Evolutionary conservation across 768 basidiomycete species (phyloP).

Genomic region (Dentipellis sp.): DNA sequence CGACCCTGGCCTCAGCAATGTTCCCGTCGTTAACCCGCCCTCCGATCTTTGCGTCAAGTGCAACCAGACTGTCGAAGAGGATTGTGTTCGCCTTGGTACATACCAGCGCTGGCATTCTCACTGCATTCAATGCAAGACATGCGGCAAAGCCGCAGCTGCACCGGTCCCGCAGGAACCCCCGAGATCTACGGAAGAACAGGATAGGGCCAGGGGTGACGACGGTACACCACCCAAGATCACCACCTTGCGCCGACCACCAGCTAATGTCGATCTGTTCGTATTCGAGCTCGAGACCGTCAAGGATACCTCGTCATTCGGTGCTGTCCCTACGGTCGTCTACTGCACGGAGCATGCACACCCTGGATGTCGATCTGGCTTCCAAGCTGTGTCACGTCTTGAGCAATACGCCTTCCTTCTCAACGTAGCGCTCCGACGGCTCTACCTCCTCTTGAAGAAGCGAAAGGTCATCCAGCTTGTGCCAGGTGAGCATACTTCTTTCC

Average conservation of each 20-base stretch:
- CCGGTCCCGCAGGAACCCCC: constrained; percentile 41
- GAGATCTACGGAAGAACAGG: constrained; percentile 42
- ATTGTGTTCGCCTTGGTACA: constrained; percentile 91
- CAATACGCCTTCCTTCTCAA: constrained; percentile 97
- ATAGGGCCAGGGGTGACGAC: constrained; percentile 29
- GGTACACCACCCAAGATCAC: constrained; percentile 50
- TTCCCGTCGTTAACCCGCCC: constrained; percentile 61
- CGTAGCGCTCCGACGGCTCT: constrained; percentile 87
- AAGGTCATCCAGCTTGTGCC: constrained; percentile 83
- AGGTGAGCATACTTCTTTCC: constrained; percentile 32
- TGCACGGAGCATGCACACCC: constrained; percentile 71
- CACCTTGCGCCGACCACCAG: constrained; percentile 64
- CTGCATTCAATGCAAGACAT: constrained; percentile 78
- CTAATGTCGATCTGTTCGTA: constrained; percentile 70
- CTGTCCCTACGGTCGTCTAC: constrained; percentile 61
- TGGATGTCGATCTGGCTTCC: constrained; percentile 70
- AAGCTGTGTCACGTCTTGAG: constrained; percentile 87
- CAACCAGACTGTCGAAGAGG: constrained; percentile 88
- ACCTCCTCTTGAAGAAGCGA: constrained; percentile 77
- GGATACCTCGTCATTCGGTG: constrained; percentile 62
- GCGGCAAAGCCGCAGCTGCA: constrained; percentile 69
- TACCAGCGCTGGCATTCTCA: constrained; percentile 96
- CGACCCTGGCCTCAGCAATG: constrained; percentile 37
- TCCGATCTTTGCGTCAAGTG: constrained; percentile 91
- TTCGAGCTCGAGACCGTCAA: constrained; percentile 65